Evolutionary conservation across 257 asterid genomes (phyloP).

Genomic region (Solanum paucissectum): DNA sequence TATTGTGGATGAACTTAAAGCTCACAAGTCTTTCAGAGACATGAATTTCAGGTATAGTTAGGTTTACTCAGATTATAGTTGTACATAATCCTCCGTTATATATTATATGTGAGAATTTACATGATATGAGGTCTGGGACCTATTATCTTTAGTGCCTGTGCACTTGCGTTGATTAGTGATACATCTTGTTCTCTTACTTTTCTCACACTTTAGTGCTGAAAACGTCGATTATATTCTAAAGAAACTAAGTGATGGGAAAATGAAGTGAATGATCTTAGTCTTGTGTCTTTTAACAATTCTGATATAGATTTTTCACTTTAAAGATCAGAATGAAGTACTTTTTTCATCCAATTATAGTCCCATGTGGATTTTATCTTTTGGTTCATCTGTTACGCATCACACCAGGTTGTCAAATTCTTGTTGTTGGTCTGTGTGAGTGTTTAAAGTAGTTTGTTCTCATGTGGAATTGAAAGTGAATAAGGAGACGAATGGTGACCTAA

Average conservation of each 20-base stretch:
- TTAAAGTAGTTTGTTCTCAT: no score
- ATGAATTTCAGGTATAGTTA: constrained; percentile 79
- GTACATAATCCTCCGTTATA: not conserved
- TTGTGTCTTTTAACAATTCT: no score
- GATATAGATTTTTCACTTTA: no score
- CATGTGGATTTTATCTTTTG: no score
- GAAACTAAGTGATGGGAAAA: not conserved
- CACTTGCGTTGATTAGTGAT: not conserved
- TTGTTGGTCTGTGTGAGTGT: no score
- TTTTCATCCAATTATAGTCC: no score
- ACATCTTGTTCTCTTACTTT: not conserved
- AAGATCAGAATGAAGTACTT: no score
- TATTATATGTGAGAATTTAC: not conserved
- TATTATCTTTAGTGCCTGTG: not conserved
- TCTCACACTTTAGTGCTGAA: not conserved
- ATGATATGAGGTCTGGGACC: not conserved
- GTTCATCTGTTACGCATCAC: no score
- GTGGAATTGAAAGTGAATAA: no score
- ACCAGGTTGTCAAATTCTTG: no score
- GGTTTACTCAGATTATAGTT: not conserved
- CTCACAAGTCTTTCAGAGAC: constrained; percentile 89
- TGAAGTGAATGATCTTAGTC: no score
- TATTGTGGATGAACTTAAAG: constrained; percentile 72
- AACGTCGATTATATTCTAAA: not conserved
- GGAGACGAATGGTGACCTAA: no score